These are phyloP conservation scores for Botrytis galanthina DNA, from an alignment of 2,329 filamentous ascomycete genomes.

Conservation along the genomic window DNA sequence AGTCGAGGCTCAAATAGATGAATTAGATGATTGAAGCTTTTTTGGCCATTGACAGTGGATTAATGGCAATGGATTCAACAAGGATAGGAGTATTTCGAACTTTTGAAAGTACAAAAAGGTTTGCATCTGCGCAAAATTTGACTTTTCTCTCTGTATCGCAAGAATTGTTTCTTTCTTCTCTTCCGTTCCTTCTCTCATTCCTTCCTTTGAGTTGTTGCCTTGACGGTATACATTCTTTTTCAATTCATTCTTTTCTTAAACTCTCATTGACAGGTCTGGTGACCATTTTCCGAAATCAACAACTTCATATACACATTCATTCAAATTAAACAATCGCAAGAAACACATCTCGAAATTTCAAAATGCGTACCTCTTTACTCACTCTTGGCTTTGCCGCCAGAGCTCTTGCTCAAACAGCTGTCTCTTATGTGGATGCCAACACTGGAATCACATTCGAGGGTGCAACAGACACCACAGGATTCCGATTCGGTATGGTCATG, in stretches of 20 bases:
- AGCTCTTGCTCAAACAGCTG: slow-evolving; percentile 25
- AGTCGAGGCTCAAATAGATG: slow-evolving; percentile 15
- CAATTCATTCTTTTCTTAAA: slow-evolving; percentile 17
- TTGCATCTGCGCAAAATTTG: neutral
- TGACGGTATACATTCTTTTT: slow-evolving; percentile 21
- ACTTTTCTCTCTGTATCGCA: neutral
- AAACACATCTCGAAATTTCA: neutral
- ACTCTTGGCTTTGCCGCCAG: slow-evolving; percentile 11
- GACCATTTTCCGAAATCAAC: neutral
- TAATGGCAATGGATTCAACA: neutral
- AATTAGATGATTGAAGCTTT: neutral
- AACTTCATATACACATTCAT: slow-evolving; percentile 11
- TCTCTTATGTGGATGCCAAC: slow-evolving; percentile 43
- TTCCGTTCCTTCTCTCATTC: slow-evolving; percentile 6
- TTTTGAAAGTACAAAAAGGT: slow-evolving; percentile 16
- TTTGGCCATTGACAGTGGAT: neutral
- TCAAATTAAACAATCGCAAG: neutral
- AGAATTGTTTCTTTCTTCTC: slow-evolving; percentile 11
- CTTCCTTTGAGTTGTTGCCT: slow-evolving; percentile 8
- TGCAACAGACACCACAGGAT: slow-evolving; percentile 41
- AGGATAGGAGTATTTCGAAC: neutral
- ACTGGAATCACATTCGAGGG: slow-evolving; percentile 48
- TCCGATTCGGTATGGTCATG: slow-evolving; percentile 50
- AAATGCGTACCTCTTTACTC: slow-evolving; percentile 15
- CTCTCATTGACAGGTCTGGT: slow-evolving; percentile 17